Evolutionary conservation across 208 protist genomes (phyloP).

Genomic region (Wallacemonas sp.): DNA sequence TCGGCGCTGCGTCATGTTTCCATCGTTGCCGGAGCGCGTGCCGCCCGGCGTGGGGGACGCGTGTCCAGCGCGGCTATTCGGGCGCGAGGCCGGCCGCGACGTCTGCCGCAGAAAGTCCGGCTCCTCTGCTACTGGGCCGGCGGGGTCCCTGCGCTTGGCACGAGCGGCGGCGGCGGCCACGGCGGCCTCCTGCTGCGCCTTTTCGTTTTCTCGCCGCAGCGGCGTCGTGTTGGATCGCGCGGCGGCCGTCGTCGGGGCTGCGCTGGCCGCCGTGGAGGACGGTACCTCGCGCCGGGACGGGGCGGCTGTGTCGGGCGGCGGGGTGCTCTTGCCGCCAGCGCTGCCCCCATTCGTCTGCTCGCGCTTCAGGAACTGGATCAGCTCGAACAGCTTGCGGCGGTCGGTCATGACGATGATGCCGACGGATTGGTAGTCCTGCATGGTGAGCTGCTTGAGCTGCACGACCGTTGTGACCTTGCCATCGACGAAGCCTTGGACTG

Average conservation of each 20-base stretch:
- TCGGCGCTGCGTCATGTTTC: slow-evolving; percentile 35
- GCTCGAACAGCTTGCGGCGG: slow-evolving; percentile 91
- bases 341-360: slow-evolving; percentile 35
- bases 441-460: slow-evolving; percentile 86
- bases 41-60: slow-evolving; percentile 53
- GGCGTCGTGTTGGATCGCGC: slow-evolving; percentile 15
- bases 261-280: not conserved
- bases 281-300: slow-evolving; percentile 1
- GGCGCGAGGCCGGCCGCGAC: slow-evolving; percentile 55
- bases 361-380: slow-evolving; percentile 91
- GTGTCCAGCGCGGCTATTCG: slow-evolving; percentile 59
- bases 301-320: slow-evolving; percentile 15
- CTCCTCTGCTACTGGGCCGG: slow-evolving; percentile 37
- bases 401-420: slow-evolving; percentile 91
- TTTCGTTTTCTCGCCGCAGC: slow-evolving; percentile 14
- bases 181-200: slow-evolving; percentile 38
- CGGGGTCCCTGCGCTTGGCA: slow-evolving; percentile 54
- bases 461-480: slow-evolving; percentile 69
- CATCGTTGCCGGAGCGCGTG: slow-evolving; percentile 25
- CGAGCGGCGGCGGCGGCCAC: slow-evolving; percentile 24
- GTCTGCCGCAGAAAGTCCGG: slow-evolving; percentile 15
- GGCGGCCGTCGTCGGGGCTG: not conserved
- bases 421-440: slow-evolving; percentile 92
- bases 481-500: slow-evolving; percentile 80
- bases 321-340: slow-evolving; percentile 20